Evolutionary conservation across 306 rosid species (phyloP).

Genomic region (Lablab purpureus): DNA sequence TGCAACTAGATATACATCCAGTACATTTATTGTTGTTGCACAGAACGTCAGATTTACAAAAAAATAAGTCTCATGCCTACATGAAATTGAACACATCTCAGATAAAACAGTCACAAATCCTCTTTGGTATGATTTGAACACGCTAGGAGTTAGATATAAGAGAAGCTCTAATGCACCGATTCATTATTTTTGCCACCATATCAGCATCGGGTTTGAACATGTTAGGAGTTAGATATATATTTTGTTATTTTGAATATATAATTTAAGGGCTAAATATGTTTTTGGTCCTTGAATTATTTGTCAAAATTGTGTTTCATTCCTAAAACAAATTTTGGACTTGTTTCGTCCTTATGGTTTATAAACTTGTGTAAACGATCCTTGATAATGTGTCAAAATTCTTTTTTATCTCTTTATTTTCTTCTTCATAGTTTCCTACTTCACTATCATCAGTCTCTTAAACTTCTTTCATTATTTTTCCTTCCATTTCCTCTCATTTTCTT

Average conservation of each 20-base stretch:
- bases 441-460: no score
- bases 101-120: background rate
- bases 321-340: no score
- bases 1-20: conserved; percentile 15
- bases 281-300: no score
- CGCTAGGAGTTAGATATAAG: background rate
- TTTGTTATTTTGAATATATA: background rate
- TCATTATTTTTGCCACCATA: background rate
- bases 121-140: conserved; percentile 5
- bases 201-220: background rate
- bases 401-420: no score
- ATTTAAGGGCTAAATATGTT: no score
- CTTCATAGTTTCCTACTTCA: no score
- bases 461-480: no score
- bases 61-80: background rate
- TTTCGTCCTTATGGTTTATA: no score
- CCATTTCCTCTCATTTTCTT: no score
- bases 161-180: background rate
- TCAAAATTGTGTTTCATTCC: no score
- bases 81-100: background rate
- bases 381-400: no score
- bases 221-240: background rate
- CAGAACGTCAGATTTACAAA: conserved; percentile 3
- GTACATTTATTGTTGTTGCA: conserved; percentile 18
- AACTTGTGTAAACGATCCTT: no score